Base-by-base conservation (phyloP, 768 basidiomycete genomes). In the Paxillus ammoniavirescens region DNA sequence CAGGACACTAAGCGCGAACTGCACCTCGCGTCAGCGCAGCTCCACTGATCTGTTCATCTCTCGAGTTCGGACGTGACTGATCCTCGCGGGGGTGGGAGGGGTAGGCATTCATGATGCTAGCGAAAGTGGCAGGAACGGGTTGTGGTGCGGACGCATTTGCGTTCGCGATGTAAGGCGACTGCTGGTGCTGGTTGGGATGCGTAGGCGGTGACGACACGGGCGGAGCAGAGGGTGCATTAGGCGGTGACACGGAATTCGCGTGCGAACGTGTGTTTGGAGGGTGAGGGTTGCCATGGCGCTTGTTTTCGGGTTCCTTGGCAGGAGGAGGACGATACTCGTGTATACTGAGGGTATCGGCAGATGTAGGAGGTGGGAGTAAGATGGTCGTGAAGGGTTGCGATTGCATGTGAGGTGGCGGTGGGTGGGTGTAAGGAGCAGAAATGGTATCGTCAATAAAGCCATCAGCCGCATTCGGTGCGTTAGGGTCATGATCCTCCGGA, bases 41-140 rank as follows among this genome's bases (percentile, higher is more conserved):
- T 50, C 45, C 42, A 36, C 53, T 57, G 60, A 49, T 26, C 36
- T 51, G 49, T 42, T 63, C 49, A 2, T 70, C 69, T 47, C 69
- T 63, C 30, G 66, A 65, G 7, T 58, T 61, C 8, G 68, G 62
- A 47, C 64, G 67, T 14, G 66, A 65, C 30, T 61, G 61, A 14
- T 65, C 61, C 8, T 59, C 68, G 15, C 60, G 64, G 10, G 60
- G 56, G 30, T 68, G 66, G 1, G 72, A 65, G 8, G 82, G 77
- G 65, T 85, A 86, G n/a, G 84, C 84, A 59, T 84, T 81, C 84
- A 88, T 82, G 57, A 88, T 85, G 54, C 79, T 82, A 33, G 83
- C 87, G 64, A 87, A 81, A 49, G 83, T 79, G 26, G 83, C 72
- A 2, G 82, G 77, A 8, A 79, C 71, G 0, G 73, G 59, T 18